Evolutionary conservation across 352 stramenopile genomes (phyloP).

Genomic region (Phytopythium helicoides): DNA sequence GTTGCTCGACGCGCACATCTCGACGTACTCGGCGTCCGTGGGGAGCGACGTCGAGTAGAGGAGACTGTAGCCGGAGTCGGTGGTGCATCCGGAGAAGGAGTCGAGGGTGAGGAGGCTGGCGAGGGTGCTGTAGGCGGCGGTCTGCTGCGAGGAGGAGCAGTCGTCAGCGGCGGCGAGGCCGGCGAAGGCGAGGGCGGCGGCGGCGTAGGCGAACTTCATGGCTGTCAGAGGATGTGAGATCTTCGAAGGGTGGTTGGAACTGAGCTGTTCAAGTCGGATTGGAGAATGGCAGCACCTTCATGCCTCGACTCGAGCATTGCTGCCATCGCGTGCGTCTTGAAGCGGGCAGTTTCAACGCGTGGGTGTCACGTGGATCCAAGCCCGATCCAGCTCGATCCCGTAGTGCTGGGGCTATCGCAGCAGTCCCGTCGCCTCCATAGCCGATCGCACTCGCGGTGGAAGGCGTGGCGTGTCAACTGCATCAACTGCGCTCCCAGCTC

Average conservation of each 20-base stretch:
- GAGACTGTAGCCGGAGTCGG: slow-evolving; percentile 29
- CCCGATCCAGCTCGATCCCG: no score
- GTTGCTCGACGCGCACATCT: slow-evolving; percentile 23
- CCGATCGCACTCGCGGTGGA: no score
- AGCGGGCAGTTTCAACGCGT: no score
- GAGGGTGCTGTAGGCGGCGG: slow-evolving; percentile 26
- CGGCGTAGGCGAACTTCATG: slow-evolving; percentile 16
- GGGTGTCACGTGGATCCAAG: no score
- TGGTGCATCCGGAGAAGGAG: slow-evolving; percentile 20
- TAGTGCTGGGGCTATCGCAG: no score
- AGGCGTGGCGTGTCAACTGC: no score
- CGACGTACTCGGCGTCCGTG: slow-evolving; percentile 16
- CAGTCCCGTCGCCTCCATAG: no score
- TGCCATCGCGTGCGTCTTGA: no score
- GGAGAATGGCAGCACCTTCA: no score
- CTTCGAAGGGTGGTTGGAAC: neutral
- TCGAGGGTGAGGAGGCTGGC: slow-evolving; percentile 18
- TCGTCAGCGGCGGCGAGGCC: slow-evolving; percentile 12
- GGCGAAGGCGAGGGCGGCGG: slow-evolving; percentile 15
- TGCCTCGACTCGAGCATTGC: no score
- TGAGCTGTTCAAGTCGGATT: neutral
- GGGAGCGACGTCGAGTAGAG: slow-evolving; percentile 22
- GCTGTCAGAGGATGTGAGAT: neutral
- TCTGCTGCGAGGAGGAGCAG: slow-evolving; percentile 18
- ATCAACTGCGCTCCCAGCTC: no score